A percentile compares a stretch with the other conserved stretches of the same genome.
phyloP scores from a whole-genome alignment of 2,329 filamentous ascomycete genomes.

The Clarireedia sp. region DNA sequence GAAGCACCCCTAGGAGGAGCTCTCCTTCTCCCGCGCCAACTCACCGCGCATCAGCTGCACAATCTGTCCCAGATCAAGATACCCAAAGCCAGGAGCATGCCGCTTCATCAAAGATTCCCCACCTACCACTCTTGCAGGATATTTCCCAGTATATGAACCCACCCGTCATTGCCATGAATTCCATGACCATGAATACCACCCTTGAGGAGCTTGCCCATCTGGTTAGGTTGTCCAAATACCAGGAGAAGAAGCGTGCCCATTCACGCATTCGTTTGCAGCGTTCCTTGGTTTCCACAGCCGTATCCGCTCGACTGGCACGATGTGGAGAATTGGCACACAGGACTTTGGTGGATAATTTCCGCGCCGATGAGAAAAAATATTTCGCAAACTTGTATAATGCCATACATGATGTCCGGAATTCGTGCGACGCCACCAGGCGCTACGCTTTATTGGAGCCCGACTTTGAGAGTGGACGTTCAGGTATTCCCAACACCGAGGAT shows the following conservation, averaged over 20 bases:
- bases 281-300: slow-evolving; percentile 64
- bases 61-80: slow-evolving; percentile 11
- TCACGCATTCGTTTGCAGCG: slow-evolving; percentile 66
- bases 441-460: slow-evolving; percentile 67
- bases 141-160: slow-evolving; percentile 58
- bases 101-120: slow-evolving; percentile 23
- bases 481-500: slow-evolving; percentile 31
- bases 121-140: slow-evolving; percentile 51
- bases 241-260: slow-evolving; percentile 70
- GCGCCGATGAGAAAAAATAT: slow-evolving; percentile 68
- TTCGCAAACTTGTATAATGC: slow-evolving; percentile 71
- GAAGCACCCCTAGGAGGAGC: slow-evolving; percentile 24
- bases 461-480: slow-evolving; percentile 45
- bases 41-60: slow-evolving; percentile 25
- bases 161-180: slow-evolving; percentile 40
- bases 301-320: slow-evolving; percentile 66
- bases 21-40: slow-evolving; percentile 19
- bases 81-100: slow-evolving; percentile 12
- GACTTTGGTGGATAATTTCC: slow-evolving; percentile 70
- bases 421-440: slow-evolving; percentile 63
- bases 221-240: slow-evolving; percentile 69
- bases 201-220: slow-evolving; percentile 72
- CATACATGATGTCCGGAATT: slow-evolving; percentile 70
- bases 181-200: slow-evolving; percentile 58
- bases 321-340: slow-evolving; percentile 68